These are phyloP conservation scores for Suhomyces anneliseae DNA, from an alignment of 1,139 yeast species.

Conservation along the genomic window DNA sequence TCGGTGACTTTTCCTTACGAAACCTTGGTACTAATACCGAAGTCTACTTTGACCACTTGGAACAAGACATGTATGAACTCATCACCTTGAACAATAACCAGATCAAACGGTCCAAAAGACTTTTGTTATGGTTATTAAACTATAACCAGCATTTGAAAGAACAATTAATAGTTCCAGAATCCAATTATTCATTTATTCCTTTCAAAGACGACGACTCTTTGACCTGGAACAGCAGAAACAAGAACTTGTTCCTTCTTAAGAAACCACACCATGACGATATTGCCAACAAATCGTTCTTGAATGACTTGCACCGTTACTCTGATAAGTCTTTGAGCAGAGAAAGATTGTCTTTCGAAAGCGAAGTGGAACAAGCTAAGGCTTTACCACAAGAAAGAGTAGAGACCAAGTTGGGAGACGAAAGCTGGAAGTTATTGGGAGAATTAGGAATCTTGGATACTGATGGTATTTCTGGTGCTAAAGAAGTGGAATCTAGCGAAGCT, in stretches of 20 bases:
- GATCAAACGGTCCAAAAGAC: constrained; percentile 36
- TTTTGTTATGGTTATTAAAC: constrained; percentile 41
- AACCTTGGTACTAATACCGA: constrained; percentile 34
- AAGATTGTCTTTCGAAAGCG: constrained; percentile 16
- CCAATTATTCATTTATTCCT: constrained; percentile 22
- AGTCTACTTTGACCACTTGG: constrained; percentile 32
- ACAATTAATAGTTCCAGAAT: constrained; percentile 20
- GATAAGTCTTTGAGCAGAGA: constrained; percentile 18
- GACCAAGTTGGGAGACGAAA: constrained; percentile 17
- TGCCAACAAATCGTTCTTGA: constrained; percentile 13
- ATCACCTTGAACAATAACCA: constrained; percentile 29
- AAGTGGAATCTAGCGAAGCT: neutral
- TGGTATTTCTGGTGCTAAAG: neutral
- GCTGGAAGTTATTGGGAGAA: constrained; percentile 23
- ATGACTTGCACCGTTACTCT: constrained; percentile 25
- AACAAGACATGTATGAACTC: constrained; percentile 29
- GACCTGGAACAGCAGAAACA: constrained; percentile 34
- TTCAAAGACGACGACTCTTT: constrained; percentile 34
- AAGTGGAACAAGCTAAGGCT: constrained; percentile 19
- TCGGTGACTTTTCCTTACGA: constrained; percentile 25
- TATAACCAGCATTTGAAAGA: constrained; percentile 32
- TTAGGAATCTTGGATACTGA: constrained; percentile 18
- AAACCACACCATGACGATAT: constrained; percentile 1
- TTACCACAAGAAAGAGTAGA: constrained; percentile 12
- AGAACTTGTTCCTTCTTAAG: constrained; percentile 22